Conservation (phyloP, 345 rosid genomes). For the Pistacia atlantica region DNA sequence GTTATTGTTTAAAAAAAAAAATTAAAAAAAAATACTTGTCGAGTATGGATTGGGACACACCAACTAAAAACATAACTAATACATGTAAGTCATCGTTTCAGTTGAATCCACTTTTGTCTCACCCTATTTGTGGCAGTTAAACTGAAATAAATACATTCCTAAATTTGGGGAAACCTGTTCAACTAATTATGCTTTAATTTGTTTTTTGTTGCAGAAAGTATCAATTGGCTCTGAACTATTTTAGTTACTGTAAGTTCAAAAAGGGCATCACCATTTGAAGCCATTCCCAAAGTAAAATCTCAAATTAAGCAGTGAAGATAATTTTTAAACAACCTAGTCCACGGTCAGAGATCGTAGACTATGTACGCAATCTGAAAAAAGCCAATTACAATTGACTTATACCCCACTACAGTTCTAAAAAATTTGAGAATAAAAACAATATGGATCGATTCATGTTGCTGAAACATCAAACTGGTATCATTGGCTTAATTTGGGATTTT, state of each 20-base stretch:
- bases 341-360: conserved; percentile 25
- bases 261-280: neutral
- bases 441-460: neutral
- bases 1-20: neutral
- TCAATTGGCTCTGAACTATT: no score
- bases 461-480: conserved; percentile 48
- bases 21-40: neutral
- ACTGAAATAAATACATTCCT: no score
- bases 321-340: conserved; percentile 18
- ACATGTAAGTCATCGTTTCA: neutral
- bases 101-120: conserved; percentile 4
- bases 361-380: conserved; percentile 26
- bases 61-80: neutral
- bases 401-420: conserved; percentile 19
- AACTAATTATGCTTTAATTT: no score
- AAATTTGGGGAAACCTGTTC: no score
- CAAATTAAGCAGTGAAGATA: conserved; percentile 7
- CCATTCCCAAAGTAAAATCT: neutral
- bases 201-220: no score
- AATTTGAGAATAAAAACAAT: neutral
- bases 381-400: conserved; percentile 64
- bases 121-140: no score
- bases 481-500: conserved; percentile 33
- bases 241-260: no score
- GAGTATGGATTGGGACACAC: neutral